Conservation (phyloP, 1,284 basidiomycete species). For the Ustilago trichophora region DNA sequence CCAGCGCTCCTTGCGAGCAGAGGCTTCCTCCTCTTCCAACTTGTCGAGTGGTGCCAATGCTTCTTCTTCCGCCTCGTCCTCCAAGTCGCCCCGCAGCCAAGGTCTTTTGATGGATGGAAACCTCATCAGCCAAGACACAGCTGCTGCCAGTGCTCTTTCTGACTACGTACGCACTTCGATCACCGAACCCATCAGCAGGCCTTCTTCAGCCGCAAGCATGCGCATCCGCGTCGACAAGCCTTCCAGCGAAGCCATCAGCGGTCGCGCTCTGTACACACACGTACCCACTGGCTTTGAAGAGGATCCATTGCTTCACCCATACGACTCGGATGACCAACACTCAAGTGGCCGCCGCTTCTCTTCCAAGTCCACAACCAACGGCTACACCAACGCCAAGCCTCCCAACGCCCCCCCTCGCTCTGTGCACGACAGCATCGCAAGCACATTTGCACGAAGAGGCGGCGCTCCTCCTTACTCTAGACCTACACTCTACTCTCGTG, state of each 20-base stretch:
- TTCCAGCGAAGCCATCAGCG: conserved; percentile 40
- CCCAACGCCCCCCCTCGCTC: conserved; percentile 2
- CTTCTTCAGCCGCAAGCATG: conserved; percentile 55
- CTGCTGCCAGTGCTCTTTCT: conserved; percentile 29
- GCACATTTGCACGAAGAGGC: conserved; percentile 50
- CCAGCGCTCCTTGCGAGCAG: conserved; percentile 16
- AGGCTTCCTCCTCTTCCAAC: conserved; percentile 24
- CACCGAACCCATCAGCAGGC: conserved; percentile 48
- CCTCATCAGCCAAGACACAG: conserved; percentile 34
- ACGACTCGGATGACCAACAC: conserved; percentile 15
- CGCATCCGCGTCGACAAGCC: conserved; percentile 58
- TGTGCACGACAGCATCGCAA: conserved; percentile 12
- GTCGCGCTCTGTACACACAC: conserved; percentile 55
- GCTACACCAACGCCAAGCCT: conserved; percentile 11
- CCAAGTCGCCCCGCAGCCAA: conserved; percentile 20
- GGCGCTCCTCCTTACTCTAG: conserved; percentile 51
- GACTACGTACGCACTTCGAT: conserved; percentile 29
- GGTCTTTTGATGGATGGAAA: conserved; percentile 34
- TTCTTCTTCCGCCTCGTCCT: neutral
- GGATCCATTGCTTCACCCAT: conserved; percentile 41
- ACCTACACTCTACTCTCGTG: conserved; percentile 51
- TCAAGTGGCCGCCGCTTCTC: neutral
- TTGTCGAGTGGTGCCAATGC: neutral
- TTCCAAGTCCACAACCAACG: conserved; percentile 1
- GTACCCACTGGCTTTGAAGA: conserved; percentile 55